Conservation (phyloP, 495 filamentous ascomycete species). For the Tuber microsphaerosporum region DNA sequence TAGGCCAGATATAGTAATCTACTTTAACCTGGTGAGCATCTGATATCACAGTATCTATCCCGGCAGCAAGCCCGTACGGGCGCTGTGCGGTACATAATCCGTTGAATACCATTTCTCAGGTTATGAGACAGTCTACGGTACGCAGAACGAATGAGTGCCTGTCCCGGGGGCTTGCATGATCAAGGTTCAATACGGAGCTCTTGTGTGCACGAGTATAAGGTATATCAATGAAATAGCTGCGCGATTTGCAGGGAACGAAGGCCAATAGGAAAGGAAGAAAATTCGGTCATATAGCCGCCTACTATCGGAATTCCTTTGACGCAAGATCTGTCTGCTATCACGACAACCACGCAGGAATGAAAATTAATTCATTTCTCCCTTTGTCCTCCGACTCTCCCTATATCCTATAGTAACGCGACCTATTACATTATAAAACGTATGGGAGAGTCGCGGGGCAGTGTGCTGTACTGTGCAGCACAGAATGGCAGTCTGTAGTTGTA, state of each 20-base stretch:
- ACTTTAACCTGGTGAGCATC: neutral
- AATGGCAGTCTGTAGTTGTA: neutral
- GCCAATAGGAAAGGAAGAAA: neutral
- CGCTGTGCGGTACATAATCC: neutral
- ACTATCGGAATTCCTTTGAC: slow-evolving; percentile 4
- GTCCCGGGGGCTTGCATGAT: neutral
- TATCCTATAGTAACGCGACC: neutral
- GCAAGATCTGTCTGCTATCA: slow-evolving; percentile 22
- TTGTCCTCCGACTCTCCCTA: neutral
- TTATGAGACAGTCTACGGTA: neutral
- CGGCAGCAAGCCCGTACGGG: neutral
- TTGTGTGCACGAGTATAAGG: neutral
- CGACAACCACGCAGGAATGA: slow-evolving; percentile 8
- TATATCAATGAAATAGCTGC: neutral
- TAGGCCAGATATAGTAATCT: neutral
- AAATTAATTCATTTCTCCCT: neutral
- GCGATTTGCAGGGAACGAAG: slow-evolving; percentile 1
- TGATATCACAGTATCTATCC: neutral
- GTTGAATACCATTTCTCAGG: neutral
- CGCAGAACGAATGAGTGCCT: neutral
- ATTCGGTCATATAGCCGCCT: slow-evolving; percentile 1
- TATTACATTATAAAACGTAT: neutral
- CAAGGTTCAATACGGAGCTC: neutral
- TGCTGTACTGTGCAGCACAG: neutral
- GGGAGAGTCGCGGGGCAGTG: neutral